These are phyloP conservation scores for Ophiostoma novo-ulmi DNA, from an alignment of 2,329 filamentous ascomycete species.

Conservation along the genomic window DNA sequence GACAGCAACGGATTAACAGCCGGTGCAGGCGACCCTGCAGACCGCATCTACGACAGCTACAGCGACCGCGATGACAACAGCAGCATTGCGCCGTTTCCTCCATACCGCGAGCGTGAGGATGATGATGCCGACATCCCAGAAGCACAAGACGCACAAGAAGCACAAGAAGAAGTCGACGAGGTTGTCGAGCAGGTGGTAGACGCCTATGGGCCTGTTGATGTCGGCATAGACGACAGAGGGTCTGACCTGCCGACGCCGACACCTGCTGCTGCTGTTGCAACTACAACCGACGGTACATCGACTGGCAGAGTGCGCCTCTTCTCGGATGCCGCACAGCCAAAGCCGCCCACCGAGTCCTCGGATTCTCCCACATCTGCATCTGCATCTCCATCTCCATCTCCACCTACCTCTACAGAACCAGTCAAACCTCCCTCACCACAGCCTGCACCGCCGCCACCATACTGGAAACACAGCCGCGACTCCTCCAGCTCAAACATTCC, in stretches of 20 bases:
- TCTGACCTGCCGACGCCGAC: background rate
- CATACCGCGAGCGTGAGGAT: conserved; percentile 19
- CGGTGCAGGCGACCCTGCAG: background rate
- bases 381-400: background rate
- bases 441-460: conserved; percentile 23
- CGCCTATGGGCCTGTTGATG: background rate
- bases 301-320: conserved; percentile 12
- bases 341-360: background rate
- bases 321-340: background rate
- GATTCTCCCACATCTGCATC: background rate
- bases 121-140: background rate
- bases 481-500: background rate
- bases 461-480: conserved; percentile 26
- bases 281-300: background rate
- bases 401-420: background rate
- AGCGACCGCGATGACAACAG: conserved; percentile 15
- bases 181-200: background rate
- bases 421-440: background rate
- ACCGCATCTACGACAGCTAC: conserved; percentile 10
- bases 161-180: background rate
- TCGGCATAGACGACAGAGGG: background rate
- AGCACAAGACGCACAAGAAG: background rate
- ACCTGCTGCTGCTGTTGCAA: background rate
- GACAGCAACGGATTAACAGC: background rate
- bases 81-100: conserved; percentile 18